These are phyloP conservation scores for Gossypium arboreum DNA, from an alignment of 345 rosid species.

Conservation along the genomic window DNA sequence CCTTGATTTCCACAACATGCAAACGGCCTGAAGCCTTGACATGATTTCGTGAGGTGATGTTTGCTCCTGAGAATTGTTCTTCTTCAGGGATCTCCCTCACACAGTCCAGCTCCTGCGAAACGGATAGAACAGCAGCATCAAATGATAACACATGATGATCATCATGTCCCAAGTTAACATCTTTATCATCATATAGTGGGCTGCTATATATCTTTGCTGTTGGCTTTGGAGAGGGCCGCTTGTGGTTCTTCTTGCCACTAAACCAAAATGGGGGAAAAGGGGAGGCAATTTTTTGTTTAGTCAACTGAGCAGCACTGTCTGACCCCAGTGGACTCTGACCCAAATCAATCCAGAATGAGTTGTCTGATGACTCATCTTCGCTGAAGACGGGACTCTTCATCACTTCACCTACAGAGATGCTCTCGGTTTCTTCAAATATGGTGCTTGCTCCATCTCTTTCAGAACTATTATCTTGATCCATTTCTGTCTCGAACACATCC, in stretches of 20 bases:
- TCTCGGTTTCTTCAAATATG: conserved; percentile 89
- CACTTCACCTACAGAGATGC: conserved; percentile 88
- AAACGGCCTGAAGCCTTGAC: conserved; percentile 22
- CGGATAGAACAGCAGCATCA: conserved; percentile 91
- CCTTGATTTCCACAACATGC: conserved; percentile 61
- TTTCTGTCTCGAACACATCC: conserved; percentile 87
- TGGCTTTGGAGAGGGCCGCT: conserved; percentile 55
- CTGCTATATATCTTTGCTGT: conserved; percentile 61
- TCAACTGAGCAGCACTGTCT: conserved; percentile 48
- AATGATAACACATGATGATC: conserved; percentile 71
- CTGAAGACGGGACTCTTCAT: conserved; percentile 98
- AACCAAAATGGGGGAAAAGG: conserved; percentile 71
- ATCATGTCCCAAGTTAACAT: conserved; percentile 33
- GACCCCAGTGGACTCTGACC: conserved; percentile 92
- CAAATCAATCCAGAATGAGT: conserved; percentile 86
- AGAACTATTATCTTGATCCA: conserved; percentile 77
- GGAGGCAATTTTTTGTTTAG: conserved; percentile 55
- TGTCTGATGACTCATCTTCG: conserved; percentile 91
- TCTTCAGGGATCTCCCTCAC: conserved; percentile 52
- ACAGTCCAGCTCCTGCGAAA: conserved; percentile 66
- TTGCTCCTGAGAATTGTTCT: conserved; percentile 36
- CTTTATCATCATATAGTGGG: conserved; percentile 63
- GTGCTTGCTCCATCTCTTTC: conserved; percentile 87
- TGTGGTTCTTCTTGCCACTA: conserved; percentile 59
- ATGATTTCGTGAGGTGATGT: conserved; percentile 17